Percentiles rank a stretch among this genome's conserved stretches.
These are phyloP conservation scores for Baudoinia panamericana DNA, from an alignment of 495 filamentous ascomycete genomes.

Conservation along the genomic window DNA sequence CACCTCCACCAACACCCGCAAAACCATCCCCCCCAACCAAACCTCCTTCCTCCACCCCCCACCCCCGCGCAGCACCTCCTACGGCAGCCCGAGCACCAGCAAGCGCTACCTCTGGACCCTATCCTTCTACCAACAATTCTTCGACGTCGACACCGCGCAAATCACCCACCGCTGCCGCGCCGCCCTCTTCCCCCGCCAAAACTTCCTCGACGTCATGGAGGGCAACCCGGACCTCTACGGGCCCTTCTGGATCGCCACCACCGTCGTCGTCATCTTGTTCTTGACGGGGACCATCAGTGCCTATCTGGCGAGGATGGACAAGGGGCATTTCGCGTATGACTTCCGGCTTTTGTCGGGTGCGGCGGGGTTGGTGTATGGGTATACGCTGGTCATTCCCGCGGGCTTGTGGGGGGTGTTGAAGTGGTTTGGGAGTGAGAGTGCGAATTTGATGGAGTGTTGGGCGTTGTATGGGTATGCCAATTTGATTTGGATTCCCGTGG, in stretches of 20 bases:
- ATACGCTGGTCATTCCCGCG: constrained; percentile 61
- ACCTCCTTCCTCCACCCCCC: constrained; percentile 27
- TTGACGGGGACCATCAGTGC: constrained; percentile 86
- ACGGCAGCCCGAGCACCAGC: constrained; percentile 31
- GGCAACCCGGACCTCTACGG: constrained; percentile 96
- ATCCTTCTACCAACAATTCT: constrained; percentile 92
- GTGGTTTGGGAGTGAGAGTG: constrained; percentile 79
- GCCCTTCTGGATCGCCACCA: constrained; percentile 97
- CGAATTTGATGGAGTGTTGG: constrained; percentile 86
- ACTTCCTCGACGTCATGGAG: constrained; percentile 92
- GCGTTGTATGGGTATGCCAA: constrained; percentile 91
- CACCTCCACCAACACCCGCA: constrained; percentile 38
- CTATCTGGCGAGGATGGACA: constrained; percentile 54
- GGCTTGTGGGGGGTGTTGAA: constrained; percentile 76
- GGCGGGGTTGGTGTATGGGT: constrained; percentile 84
- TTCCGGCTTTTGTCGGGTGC: constrained; percentile 73
- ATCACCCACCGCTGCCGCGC: constrained; percentile 73
- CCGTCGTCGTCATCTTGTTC: constrained; percentile 90
- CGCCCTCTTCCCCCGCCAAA: constrained; percentile 72
- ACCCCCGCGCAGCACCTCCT: constrained; percentile 3
- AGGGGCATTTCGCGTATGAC: constrained; percentile 66
- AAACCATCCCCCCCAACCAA: constrained; percentile 44
- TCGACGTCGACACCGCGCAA: constrained; percentile 87
- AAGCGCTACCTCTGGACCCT: constrained; percentile 89
- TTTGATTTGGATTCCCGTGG: constrained; percentile 91